Evolutionary conservation across 2,329 filamentous ascomycete genomes (phyloP).

Genomic region (Colletotrichum sp.): DNA sequence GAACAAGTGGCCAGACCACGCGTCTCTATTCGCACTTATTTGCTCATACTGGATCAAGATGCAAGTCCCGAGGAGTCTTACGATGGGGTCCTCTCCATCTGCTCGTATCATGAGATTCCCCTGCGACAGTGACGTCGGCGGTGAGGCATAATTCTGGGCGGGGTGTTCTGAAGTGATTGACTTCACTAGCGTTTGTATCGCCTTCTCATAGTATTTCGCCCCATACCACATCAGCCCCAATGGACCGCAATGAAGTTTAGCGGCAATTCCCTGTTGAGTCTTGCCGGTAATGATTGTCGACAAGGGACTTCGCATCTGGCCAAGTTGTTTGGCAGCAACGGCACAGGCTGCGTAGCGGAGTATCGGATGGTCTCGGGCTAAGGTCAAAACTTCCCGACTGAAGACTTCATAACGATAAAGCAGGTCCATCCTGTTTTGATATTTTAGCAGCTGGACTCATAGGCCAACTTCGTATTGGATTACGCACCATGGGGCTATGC

Average conservation of each 20-base stretch:
- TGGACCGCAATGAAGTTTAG: not conserved
- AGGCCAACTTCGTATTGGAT: not conserved
- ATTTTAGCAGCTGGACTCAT: not conserved
- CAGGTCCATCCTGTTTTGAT: not conserved
- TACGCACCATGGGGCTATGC: not conserved
- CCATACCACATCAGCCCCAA: not conserved
- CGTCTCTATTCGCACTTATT: not conserved
- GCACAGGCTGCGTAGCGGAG: not conserved
- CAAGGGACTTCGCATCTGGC: not conserved
- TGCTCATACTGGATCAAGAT: not conserved
- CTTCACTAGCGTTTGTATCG: not conserved
- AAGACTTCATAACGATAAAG: not conserved
- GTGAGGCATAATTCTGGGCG: not conserved
- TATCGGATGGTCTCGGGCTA: not conserved
- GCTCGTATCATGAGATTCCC: not conserved
- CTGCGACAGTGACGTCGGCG: not conserved
- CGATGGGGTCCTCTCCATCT: not conserved
- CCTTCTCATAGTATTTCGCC: not conserved
- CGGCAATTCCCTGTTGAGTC: not conserved
- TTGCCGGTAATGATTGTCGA: not conserved
- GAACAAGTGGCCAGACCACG: not conserved
- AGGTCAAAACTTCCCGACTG: not conserved
- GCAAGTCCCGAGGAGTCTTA: not conserved
- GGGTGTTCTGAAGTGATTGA: not conserved
- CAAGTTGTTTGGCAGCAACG: not conserved